Base-by-base conservation (phyloP, 306 rosid genomes). In the Medicago lupulina region DNA sequence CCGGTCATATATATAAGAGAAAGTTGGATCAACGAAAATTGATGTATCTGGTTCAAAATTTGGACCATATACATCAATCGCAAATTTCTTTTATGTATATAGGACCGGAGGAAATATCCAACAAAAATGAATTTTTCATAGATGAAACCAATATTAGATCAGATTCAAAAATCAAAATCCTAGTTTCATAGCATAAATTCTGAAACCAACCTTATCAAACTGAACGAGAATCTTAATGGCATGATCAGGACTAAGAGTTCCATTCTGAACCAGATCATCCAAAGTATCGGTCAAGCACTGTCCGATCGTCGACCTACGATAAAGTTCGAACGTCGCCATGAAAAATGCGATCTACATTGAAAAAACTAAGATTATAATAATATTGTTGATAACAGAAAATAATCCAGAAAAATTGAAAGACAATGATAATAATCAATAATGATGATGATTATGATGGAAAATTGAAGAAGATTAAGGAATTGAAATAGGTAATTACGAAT, bases 151-250 rank as follows among this genome's bases (percentile, higher is more conserved):
- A 18, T 11, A 57, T 23, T 23, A 74, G 43, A 44, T 55, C 44
- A 64, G 71, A 83, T 51, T 65, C 9, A 6, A 3, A 54, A 8
- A 61, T 5, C 34, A 8, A 3, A 53, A 8, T 55, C 7, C 36
- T 2, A 50, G 8, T 12, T 28, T 11, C 4, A 40, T 0, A 57
- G 2, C n/a, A 23, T 36, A n/a, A 79, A 17, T 23, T 25, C 11
- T 0, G 9, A 67, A 63, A 3, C 21, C 2, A 50, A 95, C 98
- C 97, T 92, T 92, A 68, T 95, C 98, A 79, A 95, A 95, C 89
- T 90, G 98, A 11, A 92, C 92, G 15, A 92, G 97, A 83, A 95
- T 95, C 87, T 95, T 91, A 81, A 95, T 88, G n/a, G 98, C 98
- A 55, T 87, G 89, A 79, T 95, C 97, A 2, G 97, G 98, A 80